A percentile compares a stretch with the other conserved stretches of the same genome.
Conservation (phyloP, 108 stramenopile species). For the Discostella stelligeroides region DNA sequence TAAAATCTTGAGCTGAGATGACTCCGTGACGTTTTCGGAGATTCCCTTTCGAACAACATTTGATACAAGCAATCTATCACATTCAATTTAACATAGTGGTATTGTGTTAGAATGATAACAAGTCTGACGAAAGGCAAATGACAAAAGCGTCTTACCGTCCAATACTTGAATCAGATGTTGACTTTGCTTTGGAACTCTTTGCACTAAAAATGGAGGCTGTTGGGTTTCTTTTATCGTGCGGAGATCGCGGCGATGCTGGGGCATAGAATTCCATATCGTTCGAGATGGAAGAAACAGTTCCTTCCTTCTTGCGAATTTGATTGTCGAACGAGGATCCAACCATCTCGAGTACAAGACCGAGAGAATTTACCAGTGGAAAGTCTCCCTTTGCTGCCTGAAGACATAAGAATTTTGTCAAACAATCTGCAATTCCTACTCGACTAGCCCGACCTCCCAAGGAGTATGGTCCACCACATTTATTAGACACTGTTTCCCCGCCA, state of each 20-base stretch:
- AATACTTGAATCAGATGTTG: conserved; percentile 71
- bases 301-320: conserved; percentile 51
- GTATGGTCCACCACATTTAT: conserved; percentile 69
- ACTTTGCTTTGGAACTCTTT: conserved; percentile 49
- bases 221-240: conserved; percentile 35
- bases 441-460: conserved; percentile 77
- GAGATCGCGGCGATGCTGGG: conserved; percentile 36
- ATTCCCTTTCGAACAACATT: conserved; percentile 73
- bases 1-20: conserved; percentile 65
- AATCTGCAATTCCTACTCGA: conserved; percentile 66
- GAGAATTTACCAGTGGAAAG: conserved; percentile 49
- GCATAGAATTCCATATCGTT: conserved; percentile 32
- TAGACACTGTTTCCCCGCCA: conserved; percentile 73
- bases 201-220: conserved; percentile 53
- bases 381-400: conserved; percentile 55
- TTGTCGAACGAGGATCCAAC: conserved; percentile 72
- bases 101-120: too few species aligned
- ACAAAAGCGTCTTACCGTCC: conserved; percentile 47
- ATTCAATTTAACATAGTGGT: not conserved
- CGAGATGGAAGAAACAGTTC: not conserved
- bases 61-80: conserved; percentile 43
- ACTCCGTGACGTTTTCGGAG: conserved; percentile 71
- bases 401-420: conserved; percentile 57
- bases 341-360: conserved; percentile 64
- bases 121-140: too few species aligned